phyloP scores from a whole-genome alignment of 257 asterid species.

The Osmanthus fragrans region DNA sequence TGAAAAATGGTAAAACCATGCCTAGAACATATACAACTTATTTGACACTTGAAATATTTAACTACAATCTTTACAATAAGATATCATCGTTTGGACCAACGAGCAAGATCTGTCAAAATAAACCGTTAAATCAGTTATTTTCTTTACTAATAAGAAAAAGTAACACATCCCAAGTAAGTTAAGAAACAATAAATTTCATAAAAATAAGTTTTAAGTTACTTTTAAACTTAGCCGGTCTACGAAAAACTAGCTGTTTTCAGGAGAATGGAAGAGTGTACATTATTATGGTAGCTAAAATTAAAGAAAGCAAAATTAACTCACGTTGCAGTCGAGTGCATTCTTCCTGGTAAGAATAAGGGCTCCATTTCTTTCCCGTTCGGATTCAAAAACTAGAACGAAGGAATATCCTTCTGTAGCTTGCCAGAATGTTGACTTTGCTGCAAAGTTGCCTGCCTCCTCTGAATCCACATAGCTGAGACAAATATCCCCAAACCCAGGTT shows the following conservation, averaged over 20 bases:
- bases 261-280: no score
- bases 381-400: slow-evolving; percentile 82
- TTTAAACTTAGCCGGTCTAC: background rate
- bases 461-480: slow-evolving; percentile 76
- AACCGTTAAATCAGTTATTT: no score
- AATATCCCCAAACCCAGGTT: background rate
- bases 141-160: background rate
- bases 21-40: background rate
- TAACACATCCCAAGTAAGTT: no score
- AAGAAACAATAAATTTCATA: no score
- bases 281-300: background rate
- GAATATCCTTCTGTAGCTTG: slow-evolving; percentile 84
- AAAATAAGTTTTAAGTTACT: no score
- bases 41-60: background rate
- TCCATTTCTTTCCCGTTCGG: slow-evolving; percentile 81
- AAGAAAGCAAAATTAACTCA: slow-evolving; percentile 41
- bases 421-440: slow-evolving; percentile 92
- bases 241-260: background rate
- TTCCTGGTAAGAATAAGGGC: slow-evolving; percentile 71
- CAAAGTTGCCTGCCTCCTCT: slow-evolving; percentile 97
- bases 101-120: background rate
- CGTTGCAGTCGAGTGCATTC: slow-evolving; percentile 85
- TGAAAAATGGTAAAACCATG: slow-evolving; percentile 5
- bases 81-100: background rate
- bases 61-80: background rate